These are phyloP conservation scores for Mucor indicus DNA, from an alignment of 371 early-diverging fungal genomes.

Conservation along the genomic window DNA sequence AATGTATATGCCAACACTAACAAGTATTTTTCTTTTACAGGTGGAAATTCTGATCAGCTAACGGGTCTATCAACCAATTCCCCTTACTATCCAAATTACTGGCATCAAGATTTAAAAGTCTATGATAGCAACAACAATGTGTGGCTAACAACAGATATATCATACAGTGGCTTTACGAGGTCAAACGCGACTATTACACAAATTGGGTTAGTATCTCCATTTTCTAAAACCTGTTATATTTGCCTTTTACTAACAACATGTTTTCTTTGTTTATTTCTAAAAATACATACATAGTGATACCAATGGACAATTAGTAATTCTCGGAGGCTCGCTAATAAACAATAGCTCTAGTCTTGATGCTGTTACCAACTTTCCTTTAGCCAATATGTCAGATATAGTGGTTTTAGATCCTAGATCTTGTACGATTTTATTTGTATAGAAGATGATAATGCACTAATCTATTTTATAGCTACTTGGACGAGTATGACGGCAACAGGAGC, in stretches of 20 bases:
- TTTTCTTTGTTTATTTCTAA: background rate
- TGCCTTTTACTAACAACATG: background rate
- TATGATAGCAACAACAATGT: slow-evolving; percentile 3
- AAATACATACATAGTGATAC: slow-evolving; percentile 14
- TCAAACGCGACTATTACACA: slow-evolving; percentile 26
- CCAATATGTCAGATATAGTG: slow-evolving; percentile 22
- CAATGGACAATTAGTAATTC: slow-evolving; percentile 17
- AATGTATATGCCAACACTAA: too few species aligned
- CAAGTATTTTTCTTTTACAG: slow-evolving; percentile 6
- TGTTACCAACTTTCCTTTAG: slow-evolving; percentile 18
- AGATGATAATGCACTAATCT: background rate
- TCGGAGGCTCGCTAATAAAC: slow-evolving; percentile 18
- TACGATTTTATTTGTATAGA: slow-evolving; percentile 4
- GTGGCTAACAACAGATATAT: slow-evolving; percentile 5
- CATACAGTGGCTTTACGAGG: slow-evolving; percentile 9
- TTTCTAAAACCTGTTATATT: too few species aligned
- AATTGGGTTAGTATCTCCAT: slow-evolving; percentile 10
- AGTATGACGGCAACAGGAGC: slow-evolving; percentile 8
- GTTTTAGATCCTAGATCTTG: slow-evolving; percentile 23
- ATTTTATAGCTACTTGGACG: slow-evolving; percentile 16
- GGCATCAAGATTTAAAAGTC: slow-evolving; percentile 19
- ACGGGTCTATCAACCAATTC: slow-evolving; percentile 9
- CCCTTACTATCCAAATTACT: slow-evolving; percentile 6
- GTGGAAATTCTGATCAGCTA: slow-evolving; percentile 21
- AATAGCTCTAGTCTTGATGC: slow-evolving; percentile 9